phyloP scores from a whole-genome alignment of 1,139 yeast genomes.

The Pichiaceae sp. region DNA sequence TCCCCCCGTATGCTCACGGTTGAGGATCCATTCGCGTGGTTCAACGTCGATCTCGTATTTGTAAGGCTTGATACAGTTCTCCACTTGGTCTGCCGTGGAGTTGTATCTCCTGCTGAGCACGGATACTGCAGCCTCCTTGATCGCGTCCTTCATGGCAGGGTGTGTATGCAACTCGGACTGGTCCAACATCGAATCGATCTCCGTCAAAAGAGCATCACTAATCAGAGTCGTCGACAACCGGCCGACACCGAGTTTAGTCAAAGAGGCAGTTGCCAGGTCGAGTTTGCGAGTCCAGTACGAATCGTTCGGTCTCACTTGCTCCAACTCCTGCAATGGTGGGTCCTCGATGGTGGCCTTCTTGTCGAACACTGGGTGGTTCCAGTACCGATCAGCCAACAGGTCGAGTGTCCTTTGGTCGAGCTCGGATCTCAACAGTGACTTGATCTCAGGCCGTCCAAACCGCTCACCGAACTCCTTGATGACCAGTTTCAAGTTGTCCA shows the following conservation, averaged over 20 bases:
- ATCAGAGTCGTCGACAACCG: constrained; percentile 77
- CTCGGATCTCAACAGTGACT: constrained; percentile 70
- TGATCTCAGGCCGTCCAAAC: constrained; percentile 78
- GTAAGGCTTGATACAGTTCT: constrained; percentile 94
- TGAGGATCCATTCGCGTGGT: constrained; percentile 83
- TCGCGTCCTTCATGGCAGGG: constrained; percentile 74
- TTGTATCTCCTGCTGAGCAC: constrained; percentile 74
- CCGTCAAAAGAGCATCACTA: constrained; percentile 71
- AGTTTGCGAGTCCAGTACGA: constrained; percentile 82
- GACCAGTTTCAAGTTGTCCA: constrained; percentile 78
- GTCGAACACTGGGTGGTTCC: constrained; percentile 56
- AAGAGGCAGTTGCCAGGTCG: constrained; percentile 72
- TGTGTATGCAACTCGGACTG: constrained; percentile 74
- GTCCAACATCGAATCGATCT: constrained; percentile 65
- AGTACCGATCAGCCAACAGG: constrained; percentile 79
- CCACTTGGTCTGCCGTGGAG: constrained; percentile 96
- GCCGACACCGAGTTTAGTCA: constrained; percentile 92
- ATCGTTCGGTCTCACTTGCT: constrained; percentile 53
- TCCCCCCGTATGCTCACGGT: constrained; percentile 69
- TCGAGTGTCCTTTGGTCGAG: constrained; percentile 86
- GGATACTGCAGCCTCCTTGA: constrained; percentile 74
- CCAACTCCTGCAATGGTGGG: constrained; percentile 47
- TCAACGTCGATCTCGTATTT: constrained; percentile 96
- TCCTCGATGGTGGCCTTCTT: constrained; percentile 24
- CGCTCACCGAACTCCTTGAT: constrained; percentile 79